phyloP scores from a whole-genome alignment of 306 rosid genomes.

The Dalbergia cochinchinensis region DNA sequence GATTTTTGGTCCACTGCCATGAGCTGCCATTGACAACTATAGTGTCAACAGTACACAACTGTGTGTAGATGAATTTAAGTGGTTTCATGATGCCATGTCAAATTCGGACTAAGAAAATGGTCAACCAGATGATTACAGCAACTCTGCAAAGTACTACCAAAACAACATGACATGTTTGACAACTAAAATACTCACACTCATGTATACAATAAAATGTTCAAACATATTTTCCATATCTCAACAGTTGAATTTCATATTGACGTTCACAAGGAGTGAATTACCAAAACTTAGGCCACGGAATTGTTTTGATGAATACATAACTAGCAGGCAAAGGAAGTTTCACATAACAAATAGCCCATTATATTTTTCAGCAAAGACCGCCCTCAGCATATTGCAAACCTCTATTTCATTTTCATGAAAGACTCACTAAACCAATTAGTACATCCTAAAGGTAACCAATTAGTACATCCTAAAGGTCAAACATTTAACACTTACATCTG shows the following conservation, averaged over 20 bases:
- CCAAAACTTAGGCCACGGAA: conserved; percentile 24
- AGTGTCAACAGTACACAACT: neutral
- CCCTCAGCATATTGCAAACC: conserved; percentile 34
- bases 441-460: conserved; percentile 33
- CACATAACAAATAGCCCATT: conserved; percentile 33
- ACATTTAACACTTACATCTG: conserved; percentile 73
- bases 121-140: conserved; percentile 31
- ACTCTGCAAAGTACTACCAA: neutral
- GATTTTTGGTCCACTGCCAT: too few relatives aligned
- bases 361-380: conserved; percentile 8
- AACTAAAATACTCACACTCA: too few relatives aligned
- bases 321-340: conserved; percentile 35
- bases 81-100: conserved; percentile 17
- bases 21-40: too few relatives aligned
- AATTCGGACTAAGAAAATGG: conserved; percentile 9
- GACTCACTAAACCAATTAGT: neutral
- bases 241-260: neutral
- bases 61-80: conserved; percentile 17
- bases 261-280: conserved; percentile 26
- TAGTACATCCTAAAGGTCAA: conserved; percentile 34
- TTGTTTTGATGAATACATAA: conserved; percentile 22
- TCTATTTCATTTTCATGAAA: conserved; percentile 24
- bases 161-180: neutral
- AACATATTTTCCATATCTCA: conserved; percentile 22
- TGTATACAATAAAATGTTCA: too few relatives aligned